A percentile compares a stretch with the other conserved stretches of the same genome.
These are phyloP conservation scores for Plasmodium gonderi DNA, from an alignment of 169 alveolate genomes.

Conservation along the genomic window DNA sequence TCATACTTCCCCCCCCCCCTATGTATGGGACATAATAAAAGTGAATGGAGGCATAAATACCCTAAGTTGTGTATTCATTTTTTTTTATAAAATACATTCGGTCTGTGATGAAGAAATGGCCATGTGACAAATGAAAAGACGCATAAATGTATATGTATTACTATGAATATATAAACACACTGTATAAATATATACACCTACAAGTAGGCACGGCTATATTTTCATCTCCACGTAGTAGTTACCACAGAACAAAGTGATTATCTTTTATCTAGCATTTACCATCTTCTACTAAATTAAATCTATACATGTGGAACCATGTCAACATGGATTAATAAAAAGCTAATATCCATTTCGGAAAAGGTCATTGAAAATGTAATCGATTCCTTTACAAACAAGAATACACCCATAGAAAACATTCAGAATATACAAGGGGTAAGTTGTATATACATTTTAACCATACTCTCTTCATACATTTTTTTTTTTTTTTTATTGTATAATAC, in stretches of 20 bases:
- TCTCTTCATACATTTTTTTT: background rate
- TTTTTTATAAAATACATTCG: too few species aligned
- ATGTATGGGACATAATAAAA: background rate
- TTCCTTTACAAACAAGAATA: constrained; percentile 47
- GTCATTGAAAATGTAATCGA: constrained; percentile 75
- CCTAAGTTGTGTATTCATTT: background rate
- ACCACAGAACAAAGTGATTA: background rate
- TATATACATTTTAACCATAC: background rate
- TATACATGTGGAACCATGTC: constrained; percentile 45
- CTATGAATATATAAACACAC: background rate
- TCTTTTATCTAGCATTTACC: background rate
- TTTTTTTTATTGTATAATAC: background rate
- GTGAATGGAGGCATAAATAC: background rate
- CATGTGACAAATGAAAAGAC: background rate
- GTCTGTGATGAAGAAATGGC: too few species aligned
- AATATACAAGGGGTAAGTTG: constrained; percentile 69
- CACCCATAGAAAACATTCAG: constrained; percentile 61
- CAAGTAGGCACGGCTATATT: background rate
- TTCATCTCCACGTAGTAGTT: background rate
- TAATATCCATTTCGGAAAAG: constrained; percentile 65
- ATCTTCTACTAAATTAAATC: background rate
- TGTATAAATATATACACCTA: background rate
- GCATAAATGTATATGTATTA: background rate
- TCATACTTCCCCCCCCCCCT: background rate
- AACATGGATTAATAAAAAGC: constrained; percentile 75